Percentiles rank a stretch among this genome's conserved stretches.
Evolutionary conservation across 768 basidiomycete species (phyloP).

Genomic region (Amyloporia xantha): DNA sequence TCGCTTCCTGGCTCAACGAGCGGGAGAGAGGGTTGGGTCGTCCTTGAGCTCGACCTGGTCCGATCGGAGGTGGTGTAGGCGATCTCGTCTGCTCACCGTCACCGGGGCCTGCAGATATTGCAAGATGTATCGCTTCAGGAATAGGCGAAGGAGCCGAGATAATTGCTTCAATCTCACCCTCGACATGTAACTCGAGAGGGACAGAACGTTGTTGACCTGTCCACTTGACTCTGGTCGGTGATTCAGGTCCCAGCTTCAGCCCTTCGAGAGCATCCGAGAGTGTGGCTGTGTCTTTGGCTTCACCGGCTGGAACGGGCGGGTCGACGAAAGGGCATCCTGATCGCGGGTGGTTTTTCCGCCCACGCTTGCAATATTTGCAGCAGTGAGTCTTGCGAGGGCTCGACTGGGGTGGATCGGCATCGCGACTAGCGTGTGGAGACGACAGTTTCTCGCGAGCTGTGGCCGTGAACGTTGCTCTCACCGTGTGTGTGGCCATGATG

Average conservation of each 20-base stretch:
- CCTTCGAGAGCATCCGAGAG: background rate
- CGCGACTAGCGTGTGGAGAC: background rate
- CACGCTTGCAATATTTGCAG: constrained; percentile 37
- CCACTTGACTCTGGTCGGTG: background rate
- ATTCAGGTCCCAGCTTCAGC: background rate
- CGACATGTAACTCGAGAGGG: background rate
- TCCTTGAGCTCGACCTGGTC: background rate
- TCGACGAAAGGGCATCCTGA: constrained; percentile 50
- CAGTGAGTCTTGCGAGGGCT: constrained; percentile 7
- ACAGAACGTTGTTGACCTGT: background rate
- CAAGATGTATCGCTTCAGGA: background rate
- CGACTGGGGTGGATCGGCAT: constrained; percentile 6
- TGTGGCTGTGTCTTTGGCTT: background rate
- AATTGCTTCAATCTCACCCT: background rate
- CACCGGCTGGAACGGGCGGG: constrained; percentile 19
- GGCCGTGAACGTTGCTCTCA: no score
- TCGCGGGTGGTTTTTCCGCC: constrained; percentile 53
- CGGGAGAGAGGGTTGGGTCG: background rate
- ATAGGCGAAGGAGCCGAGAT: constrained; percentile 20
- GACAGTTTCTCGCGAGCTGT: no score
- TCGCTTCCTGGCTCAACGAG: background rate
- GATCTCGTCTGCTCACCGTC: background rate
- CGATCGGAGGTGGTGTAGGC: background rate
- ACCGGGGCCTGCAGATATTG: background rate
- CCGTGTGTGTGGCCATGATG: no score